These are phyloP conservation scores for Schizosaccharomyces japonicus DNA, from an alignment of 805 yeast genomes.

Conservation along the genomic window DNA sequence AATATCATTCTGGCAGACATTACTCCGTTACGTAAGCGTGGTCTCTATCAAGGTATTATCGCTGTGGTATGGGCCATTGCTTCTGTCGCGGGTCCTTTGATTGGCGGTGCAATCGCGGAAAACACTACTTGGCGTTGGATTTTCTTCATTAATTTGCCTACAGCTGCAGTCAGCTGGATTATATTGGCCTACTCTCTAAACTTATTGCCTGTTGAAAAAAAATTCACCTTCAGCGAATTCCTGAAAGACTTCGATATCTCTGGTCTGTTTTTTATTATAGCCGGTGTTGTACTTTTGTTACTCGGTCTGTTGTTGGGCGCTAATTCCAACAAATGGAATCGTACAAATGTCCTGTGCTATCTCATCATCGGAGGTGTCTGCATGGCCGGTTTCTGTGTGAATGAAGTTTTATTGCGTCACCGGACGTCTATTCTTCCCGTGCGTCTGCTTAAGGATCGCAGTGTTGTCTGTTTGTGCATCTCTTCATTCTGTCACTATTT, in stretches of 20 bases:
- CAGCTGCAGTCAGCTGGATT: slow-evolving; percentile 29
- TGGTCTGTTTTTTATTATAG: slow-evolving; percentile 24
- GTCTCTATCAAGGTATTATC: slow-evolving; percentile 11
- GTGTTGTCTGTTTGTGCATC: slow-evolving; percentile 20
- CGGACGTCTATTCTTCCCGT: slow-evolving; percentile 25
- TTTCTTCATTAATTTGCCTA: slow-evolving; percentile 44
- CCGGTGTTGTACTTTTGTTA: slow-evolving; percentile 23
- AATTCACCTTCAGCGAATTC: slow-evolving; percentile 18
- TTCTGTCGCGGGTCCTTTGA: slow-evolving; percentile 30
- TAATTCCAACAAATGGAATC: slow-evolving; percentile 27
- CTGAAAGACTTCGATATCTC: slow-evolving; percentile 24
- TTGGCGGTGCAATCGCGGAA: slow-evolving; percentile 27
- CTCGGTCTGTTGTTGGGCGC: slow-evolving; percentile 36
- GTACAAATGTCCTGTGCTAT: slow-evolving; percentile 27
- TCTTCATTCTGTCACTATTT: slow-evolving; percentile 22
- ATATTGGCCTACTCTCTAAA: slow-evolving; percentile 21
- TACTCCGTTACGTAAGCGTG: slow-evolving; percentile 20
- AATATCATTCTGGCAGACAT: slow-evolving; percentile 33
- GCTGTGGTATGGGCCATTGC: slow-evolving; percentile 15
- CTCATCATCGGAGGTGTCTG: slow-evolving; percentile 23
- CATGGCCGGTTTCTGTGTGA: slow-evolving; percentile 14
- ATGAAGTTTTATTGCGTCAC: slow-evolving; percentile 16
- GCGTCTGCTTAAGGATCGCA: slow-evolving; percentile 20
- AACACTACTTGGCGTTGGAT: slow-evolving; percentile 54
- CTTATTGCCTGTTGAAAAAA: slow-evolving; percentile 24